Conservation (phyloP, 129 eudicot genomes). For the Gnaphalium uliginosum region DNA sequence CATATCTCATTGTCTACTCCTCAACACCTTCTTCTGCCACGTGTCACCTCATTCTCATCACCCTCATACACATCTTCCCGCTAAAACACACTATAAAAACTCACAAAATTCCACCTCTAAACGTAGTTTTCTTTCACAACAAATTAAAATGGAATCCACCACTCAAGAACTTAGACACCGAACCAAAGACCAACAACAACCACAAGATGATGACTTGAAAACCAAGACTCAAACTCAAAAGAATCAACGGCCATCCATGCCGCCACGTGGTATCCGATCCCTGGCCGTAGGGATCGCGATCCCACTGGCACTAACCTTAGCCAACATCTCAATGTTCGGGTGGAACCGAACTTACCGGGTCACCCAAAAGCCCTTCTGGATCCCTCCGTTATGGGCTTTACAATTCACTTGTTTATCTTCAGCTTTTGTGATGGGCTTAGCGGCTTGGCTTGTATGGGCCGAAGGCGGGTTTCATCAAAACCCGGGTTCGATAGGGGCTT, state of each 20-base stretch:
- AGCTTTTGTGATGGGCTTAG: constrained; percentile 56
- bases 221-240: neutral
- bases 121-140: neutral
- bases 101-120: neutral
- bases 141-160: constrained; percentile 32
- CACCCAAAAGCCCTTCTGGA: constrained; percentile 48
- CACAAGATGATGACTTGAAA: constrained; percentile 3
- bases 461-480: constrained; percentile 72
- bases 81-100: constrained; percentile 19
- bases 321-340: constrained; percentile 55
- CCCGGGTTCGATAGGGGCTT: constrained; percentile 50
- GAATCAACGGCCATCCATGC: constrained; percentile 30
- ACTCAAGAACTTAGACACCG: constrained; percentile 50
- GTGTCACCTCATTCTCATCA: constrained; percentile 24
- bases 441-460: constrained; percentile 94
- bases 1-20: neutral
- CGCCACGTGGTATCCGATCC: constrained; percentile 71
- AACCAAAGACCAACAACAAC: constrained; percentile 29
- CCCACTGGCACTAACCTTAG: constrained; percentile 56
- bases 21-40: constrained; percentile 40
- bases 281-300: constrained; percentile 54
- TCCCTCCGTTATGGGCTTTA: constrained; percentile 73
- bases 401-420: constrained; percentile 48
- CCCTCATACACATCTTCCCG: constrained; percentile 16
- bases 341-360: constrained; percentile 34